Evolutionary conservation across 208 protist species (phyloP).

Genomic region (Leishmania gerbilli): DNA sequence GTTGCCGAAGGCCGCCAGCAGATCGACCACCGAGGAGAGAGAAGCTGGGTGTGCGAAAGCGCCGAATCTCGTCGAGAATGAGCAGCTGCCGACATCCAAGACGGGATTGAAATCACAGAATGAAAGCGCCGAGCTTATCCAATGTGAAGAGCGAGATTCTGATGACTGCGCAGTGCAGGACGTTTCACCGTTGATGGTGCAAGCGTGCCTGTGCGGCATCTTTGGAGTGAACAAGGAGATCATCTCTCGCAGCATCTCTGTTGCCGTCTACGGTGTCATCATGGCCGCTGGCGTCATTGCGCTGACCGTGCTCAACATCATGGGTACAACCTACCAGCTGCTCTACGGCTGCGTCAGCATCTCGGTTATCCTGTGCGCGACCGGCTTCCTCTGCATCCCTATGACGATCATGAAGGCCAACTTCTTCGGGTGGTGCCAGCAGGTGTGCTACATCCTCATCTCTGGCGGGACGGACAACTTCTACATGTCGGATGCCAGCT

Average conservation of each 20-base stretch:
- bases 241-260: slow-evolving; percentile 20
- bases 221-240: slow-evolving; percentile 36
- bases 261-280: slow-evolving; percentile 38
- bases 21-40: not conserved
- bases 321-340: slow-evolving; percentile 31
- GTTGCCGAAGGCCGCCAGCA: not conserved
- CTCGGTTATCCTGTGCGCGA: slow-evolving; percentile 36
- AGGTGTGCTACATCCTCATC: slow-evolving; percentile 44
- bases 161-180: not conserved
- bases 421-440: slow-evolving; percentile 45
- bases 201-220: slow-evolving; percentile 12
- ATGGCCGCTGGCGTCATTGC: slow-evolving; percentile 40
- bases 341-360: slow-evolving; percentile 35
- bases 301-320: slow-evolving; percentile 35
- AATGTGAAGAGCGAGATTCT: slow-evolving; percentile 3
- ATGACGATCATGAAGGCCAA: slow-evolving; percentile 50
- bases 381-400: slow-evolving; percentile 50
- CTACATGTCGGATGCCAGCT: slow-evolving; percentile 40
- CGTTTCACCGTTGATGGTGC: not conserved
- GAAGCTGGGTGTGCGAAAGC: not conserved
- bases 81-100: not conserved
- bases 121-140: not conserved
- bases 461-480: slow-evolving; percentile 51
- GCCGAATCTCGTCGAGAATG: not conserved
- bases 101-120: not conserved